Percentiles rank a stretch among this genome's conserved stretches.
Conservation (phyloP, 2,329 filamentous ascomycete species). For the Pseudocercospora crystallina region DNA sequence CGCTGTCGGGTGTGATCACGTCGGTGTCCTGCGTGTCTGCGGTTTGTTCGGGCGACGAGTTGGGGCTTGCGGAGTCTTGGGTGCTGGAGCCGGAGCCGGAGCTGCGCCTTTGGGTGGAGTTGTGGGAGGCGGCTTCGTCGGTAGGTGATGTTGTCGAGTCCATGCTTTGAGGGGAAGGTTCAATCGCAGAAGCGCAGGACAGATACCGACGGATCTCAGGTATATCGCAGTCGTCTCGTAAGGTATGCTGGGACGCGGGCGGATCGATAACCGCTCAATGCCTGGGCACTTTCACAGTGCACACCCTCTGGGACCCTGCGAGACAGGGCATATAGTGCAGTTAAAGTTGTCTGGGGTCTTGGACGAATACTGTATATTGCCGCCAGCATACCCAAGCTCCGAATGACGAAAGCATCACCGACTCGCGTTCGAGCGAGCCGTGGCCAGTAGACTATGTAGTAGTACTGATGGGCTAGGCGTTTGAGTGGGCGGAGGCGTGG, state of each 20-base stretch:
- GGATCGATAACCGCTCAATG: neutral
- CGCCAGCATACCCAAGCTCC: slow-evolving; percentile 6
- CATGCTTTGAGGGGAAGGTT: slow-evolving; percentile 17
- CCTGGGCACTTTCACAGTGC: slow-evolving; percentile 2
- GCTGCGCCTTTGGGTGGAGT: slow-evolving; percentile 9
- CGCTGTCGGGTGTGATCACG: slow-evolving; percentile 17
- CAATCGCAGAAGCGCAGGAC: slow-evolving; percentile 6
- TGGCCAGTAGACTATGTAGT: slow-evolving; percentile 6
- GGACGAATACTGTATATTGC: neutral
- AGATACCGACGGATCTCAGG: neutral
- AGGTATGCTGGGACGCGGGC: neutral
- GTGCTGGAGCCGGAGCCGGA: slow-evolving; percentile 9
- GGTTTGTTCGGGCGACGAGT: slow-evolving; percentile 19
- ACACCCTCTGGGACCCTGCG: neutral
- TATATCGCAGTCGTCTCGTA: slow-evolving; percentile 1
- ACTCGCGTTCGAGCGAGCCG: slow-evolving; percentile 4
- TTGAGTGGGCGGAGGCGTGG: no score
- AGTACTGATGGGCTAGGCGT: neutral
- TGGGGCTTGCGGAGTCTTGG: slow-evolving; percentile 13
- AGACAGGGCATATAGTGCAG: neutral
- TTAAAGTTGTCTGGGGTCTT: neutral
- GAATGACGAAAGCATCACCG: slow-evolving; percentile 12
- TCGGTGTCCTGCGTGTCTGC: slow-evolving; percentile 2
- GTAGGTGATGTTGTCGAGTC: slow-evolving; percentile 6
- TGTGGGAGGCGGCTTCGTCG: slow-evolving; percentile 2